phyloP scores from a whole-genome alignment of 805 yeast species.

The Candida mattraensis region DNA sequence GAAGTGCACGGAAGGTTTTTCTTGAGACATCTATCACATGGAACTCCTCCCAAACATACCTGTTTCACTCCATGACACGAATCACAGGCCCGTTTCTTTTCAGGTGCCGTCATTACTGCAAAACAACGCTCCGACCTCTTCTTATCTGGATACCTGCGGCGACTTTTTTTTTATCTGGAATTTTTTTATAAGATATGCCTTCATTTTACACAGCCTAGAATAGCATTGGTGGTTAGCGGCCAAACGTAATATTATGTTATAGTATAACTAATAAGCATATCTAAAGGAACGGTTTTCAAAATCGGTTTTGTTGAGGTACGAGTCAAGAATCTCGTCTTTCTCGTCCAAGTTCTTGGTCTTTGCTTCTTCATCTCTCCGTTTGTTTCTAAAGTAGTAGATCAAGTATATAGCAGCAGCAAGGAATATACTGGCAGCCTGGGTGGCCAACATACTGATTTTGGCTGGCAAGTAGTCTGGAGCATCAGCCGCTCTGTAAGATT shows the following conservation, averaged over 20 bases:
- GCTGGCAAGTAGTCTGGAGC: constrained; percentile 60
- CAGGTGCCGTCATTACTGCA: constrained; percentile 1
- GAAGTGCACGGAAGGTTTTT: constrained; percentile 14
- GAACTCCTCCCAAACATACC: constrained; percentile 23
- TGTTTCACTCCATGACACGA: constrained; percentile 30
- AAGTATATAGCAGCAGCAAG: constrained; percentile 40
- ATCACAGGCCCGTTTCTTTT: constrained; percentile 28
- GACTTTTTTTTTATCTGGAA: no score
- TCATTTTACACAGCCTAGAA: no score
- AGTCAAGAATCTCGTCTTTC: constrained; percentile 41
- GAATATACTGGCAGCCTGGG: constrained; percentile 50
- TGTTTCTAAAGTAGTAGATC: constrained; percentile 47
- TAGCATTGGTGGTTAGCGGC: no score
- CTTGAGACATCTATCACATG: constrained; percentile 25
- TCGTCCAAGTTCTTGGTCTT: constrained; percentile 27
- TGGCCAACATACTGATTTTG: constrained; percentile 52
- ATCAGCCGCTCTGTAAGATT: constrained; percentile 50
- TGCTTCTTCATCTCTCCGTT: constrained; percentile 46
- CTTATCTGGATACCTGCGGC: no score
- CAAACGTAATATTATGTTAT: no score
- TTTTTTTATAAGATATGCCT: no score
- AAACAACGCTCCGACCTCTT: no score
- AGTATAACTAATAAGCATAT: constrained; percentile 41
- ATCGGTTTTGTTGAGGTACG: constrained; percentile 52
- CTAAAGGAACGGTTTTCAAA: constrained; percentile 55